Base-by-base conservation (phyloP, 345 rosid species). In the Lepidium africanum region DNA sequence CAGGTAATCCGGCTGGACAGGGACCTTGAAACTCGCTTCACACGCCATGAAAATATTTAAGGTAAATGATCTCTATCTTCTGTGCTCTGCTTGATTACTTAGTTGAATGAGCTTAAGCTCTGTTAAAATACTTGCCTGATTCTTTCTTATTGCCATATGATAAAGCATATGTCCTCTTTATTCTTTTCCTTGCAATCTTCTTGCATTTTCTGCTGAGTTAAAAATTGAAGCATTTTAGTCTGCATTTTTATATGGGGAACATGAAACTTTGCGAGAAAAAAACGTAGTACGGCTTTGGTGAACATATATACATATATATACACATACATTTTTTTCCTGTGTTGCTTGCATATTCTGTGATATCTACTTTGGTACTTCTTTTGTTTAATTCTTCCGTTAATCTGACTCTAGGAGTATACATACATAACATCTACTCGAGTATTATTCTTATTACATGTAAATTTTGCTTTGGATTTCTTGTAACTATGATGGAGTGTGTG, bases 1-100 rank as follows among this genome's bases (percentile, higher is more conserved):
- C 85, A 33, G 77, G 76, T 47, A 9, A 79, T 71, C 76, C 79
- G 16, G 81, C 79, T 50, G 90, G 83, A 55, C 82, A 54, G 65
- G 84, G 85, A 56, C 69, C 77, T 75, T 69, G 74, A 75, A 62
- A 67, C 45, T 45, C 67, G 50, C 52, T 15, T 38, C 69, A 43
- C 27, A 13, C 43, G 27, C 37, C 13, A 52, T 67, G 73, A 45
- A 17, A 36, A 51, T 43, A 42, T 16, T 10, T 23, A 51, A 59
- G 67, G 77, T 66, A 58, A n/a, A 21, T 23, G 4, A 73, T 65
- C 67, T 59, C 35, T n/a, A 35, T 50, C 77, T 35, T 27, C 9
- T 51, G 15, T 13, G 7, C 14, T 13, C 14, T 58, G 2, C 16
- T 66, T 73, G 35, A 50, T 65, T 23, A 42, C 30, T 59, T 33